Evolutionary conservation across 805 yeast species (phyloP).

Genomic region (Sporopachydermia quercuum): DNA sequence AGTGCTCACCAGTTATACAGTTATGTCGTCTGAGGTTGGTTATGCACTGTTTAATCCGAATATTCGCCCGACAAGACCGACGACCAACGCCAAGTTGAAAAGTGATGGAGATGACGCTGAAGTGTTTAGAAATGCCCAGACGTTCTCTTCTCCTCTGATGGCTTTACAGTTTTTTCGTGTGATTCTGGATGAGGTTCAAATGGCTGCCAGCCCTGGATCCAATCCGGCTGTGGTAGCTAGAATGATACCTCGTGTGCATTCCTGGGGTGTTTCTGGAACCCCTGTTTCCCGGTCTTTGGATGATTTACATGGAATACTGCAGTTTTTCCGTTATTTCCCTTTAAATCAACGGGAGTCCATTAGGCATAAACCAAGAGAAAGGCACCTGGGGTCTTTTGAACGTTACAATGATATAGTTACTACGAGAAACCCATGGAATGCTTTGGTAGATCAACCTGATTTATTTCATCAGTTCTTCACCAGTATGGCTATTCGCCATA

Average conservation of each 20-base stretch:
- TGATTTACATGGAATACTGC: constrained; percentile 59
- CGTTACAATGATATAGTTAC: constrained; percentile 13
- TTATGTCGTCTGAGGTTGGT: constrained; percentile 62
- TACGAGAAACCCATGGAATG: constrained; percentile 28
- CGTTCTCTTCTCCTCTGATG: constrained; percentile 72
- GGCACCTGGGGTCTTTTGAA: constrained; percentile 6
- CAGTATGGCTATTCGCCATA: constrained; percentile 54
- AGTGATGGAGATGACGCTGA: constrained; percentile 9
- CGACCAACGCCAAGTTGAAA: constrained; percentile 9
- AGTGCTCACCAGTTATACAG: constrained; percentile 64
- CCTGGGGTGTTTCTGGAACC: constrained; percentile 98
- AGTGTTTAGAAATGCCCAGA: constrained; percentile 19
- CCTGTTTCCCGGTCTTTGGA: constrained; percentile 54
- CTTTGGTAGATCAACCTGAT: constrained; percentile 17
- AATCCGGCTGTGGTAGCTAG: constrained; percentile 72
- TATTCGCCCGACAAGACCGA: constrained; percentile 18
- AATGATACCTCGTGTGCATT: constrained; percentile 68
- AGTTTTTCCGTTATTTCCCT: constrained; percentile 55
- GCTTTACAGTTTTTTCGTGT: constrained; percentile 80
- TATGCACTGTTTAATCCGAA: constrained; percentile 60
- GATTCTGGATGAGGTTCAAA: constrained; percentile 86
- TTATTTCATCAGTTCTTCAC: constrained; percentile 41
- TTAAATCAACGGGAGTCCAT: constrained; percentile 25
- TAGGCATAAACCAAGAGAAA: background rate
- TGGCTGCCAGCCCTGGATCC: constrained; percentile 62